Evolutionary conservation across 352 stramenopile species (phyloP), one percentile per base, ranked within the genome.

Genomic region (Thalassiosira mediterranea): DNA sequence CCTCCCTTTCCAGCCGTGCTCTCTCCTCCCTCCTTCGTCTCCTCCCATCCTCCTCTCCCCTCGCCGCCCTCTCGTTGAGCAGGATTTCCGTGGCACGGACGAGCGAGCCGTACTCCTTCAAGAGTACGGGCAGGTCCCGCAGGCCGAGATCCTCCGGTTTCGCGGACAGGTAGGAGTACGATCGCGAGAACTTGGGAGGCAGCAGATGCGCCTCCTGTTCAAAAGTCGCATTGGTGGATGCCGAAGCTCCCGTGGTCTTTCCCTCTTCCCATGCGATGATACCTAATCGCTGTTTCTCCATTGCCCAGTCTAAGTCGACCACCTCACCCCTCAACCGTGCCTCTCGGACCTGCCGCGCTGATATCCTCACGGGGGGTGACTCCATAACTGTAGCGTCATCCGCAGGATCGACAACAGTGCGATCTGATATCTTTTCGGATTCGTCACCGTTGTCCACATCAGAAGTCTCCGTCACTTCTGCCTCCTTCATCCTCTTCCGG

Each of bases 91-190:
- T 89, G 2, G 73, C 67, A 58, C 88, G 67, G 31, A 88, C 87
- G 21, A 92, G 48, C 67, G 83, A 85, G 58, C 72, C 68, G 51
- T 92, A 92, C 69, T 92, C 87, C n/a, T 86, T 65, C n/a, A 92
- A 47, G 15, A 92, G 62, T 38, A 77, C 19, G 0, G 81, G 74
- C 11, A 92, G 44, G 72, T 92, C 87, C 13, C 67, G 67, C 25
- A 92, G 44, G 23, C 71, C 58, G 48, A 92, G 76, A 72, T 88
- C 72, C 47, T 90, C 70, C 8, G 82, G 81, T 34, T 54, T 68
- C 3, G 69, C 46, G 13, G 70, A 62, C 13, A 92, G 58, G 60
- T 83, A 92, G 0, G 73, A 78, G 38, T 92, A 92, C 5, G 80
- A 83, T 25, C 85, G 65, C 8, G 40, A 67, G 62, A 90, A 90